A percentile compares a stretch with the other conserved stretches of the same genome.
Evolutionary conservation across 345 rosid species (phyloP).

Genomic region (Mercurialis annua): DNA sequence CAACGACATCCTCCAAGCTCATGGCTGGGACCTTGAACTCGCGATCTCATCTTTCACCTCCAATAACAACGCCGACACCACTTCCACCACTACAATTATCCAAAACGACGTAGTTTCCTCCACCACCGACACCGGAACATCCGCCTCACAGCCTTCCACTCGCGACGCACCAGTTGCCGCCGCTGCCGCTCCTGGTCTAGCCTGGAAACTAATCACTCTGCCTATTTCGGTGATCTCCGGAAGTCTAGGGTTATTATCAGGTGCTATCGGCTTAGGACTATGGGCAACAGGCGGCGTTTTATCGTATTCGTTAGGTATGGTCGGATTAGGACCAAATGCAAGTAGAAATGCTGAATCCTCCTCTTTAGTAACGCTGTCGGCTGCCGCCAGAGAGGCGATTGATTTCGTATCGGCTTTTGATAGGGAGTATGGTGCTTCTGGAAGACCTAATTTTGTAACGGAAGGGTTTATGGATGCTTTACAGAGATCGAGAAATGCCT

Average conservation of each 20-base stretch:
- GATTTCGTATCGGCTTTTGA: constrained; percentile 71
- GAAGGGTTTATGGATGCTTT: constrained; percentile 98
- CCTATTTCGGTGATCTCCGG: constrained; percentile 86
- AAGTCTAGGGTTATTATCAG: constrained; percentile 75
- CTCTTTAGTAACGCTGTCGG: constrained; percentile 52
- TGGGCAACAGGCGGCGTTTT: constrained; percentile 96
- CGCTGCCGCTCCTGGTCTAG: constrained; percentile 54
- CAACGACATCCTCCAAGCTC: constrained; percentile 93
- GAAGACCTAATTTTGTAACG: constrained; percentile 61
- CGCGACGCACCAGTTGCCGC: constrained; percentile 19
- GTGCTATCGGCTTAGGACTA: constrained; percentile 85
- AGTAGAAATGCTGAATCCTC: constrained; percentile 46
- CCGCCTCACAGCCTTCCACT: constrained; percentile 19
- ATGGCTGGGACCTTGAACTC: constrained; percentile 96
- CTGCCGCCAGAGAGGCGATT: constrained; percentile 69
- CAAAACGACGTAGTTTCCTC: constrained; percentile 2
- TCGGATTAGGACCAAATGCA: constrained; percentile 60
- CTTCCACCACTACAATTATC: constrained; percentile 16
- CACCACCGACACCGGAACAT: constrained; percentile 9
- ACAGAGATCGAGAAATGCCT: constrained; percentile 69
- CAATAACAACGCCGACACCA: constrained; percentile 19
- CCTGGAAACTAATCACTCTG: constrained; percentile 78
- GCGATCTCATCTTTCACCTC: constrained; percentile 87
- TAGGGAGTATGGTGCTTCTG: constrained; percentile 60
- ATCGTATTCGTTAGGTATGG: constrained; percentile 75